phyloP scores from a whole-genome alignment of 2,329 filamentous ascomycete species.

The Sclerotinia nivalis region DNA sequence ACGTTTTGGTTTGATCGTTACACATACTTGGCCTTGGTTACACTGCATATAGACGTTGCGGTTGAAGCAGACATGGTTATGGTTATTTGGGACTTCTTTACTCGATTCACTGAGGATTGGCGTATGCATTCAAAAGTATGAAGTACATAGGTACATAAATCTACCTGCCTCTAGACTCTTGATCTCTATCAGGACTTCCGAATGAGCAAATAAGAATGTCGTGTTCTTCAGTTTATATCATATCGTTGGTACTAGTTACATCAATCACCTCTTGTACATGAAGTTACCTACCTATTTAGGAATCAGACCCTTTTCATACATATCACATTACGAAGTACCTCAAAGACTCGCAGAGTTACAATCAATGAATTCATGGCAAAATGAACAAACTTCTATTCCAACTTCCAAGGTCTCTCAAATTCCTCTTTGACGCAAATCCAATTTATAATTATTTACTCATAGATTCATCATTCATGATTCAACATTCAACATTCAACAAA shows the following conservation, averaged over 20 bases:
- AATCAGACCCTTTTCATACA: neutral
- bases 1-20: too few relatives aligned
- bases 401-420: neutral
- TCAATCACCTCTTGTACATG: neutral
- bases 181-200: neutral
- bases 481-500: neutral
- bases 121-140: neutral
- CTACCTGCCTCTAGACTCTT: neutral
- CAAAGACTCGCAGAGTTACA: neutral
- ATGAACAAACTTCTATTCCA: neutral
- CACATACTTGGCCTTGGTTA: neutral
- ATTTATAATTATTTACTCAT: neutral
- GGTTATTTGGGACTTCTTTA: neutral
- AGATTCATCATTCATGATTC: neutral
- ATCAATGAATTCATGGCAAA: neutral
- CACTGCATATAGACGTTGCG: neutral
- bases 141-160: neutral
- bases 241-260: neutral
- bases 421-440: neutral
- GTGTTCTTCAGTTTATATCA: neutral
- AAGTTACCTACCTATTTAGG: neutral
- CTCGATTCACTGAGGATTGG: slow-evolving; percentile 1
- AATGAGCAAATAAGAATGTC: neutral
- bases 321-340: neutral
- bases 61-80: too few relatives aligned